Base-by-base conservation (phyloP, 176 grass and related monocot species). In the Coix lacrymajobi region DNA sequence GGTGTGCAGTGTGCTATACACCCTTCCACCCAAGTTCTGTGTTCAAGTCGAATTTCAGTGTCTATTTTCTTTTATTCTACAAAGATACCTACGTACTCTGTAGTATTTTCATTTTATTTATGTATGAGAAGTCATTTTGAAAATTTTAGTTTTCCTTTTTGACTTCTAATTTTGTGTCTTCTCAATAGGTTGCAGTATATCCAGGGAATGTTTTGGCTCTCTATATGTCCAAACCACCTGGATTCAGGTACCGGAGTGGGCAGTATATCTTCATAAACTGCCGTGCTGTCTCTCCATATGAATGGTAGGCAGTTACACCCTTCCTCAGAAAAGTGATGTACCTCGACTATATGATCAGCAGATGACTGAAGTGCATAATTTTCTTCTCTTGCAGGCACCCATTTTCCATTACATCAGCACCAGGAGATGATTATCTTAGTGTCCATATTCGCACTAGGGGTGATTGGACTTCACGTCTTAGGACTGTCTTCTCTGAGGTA, bases 351-450 rank as follows among this genome's bases (percentile, higher is more conserved):
- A 71, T 32, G 31, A 74, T 83, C 6, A 12, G 57, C 11, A 73
- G 26, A 62, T 78, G 31, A 91, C 19, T 62, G 40, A 80, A 81
- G 58, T 78, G 68, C 17, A 26, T 66, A 83, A 22, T 66, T 15
- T 83, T 60, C 16, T 29, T 81, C 62, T 62, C 14, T 63, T 43
- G 26, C 71, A 98, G 95, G 95, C 95, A 98, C 31, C 95, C 95
- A 61, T 98, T 98, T 89, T 98, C 95, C 19, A 92, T 98, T 78
- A 98, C 95, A 71, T 98, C 95, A 20, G 95, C 95, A 37, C 95
- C 92, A 8, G 85, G 86, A 80, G 95, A 98, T 79, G 85, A 93
- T 75, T 98, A 93, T 86, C 84, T 98, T 68, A 98, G 95, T 66
- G 90, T 98, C 20, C 95, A 98, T 78, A 98, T 98, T 80, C 92